Evolutionary conservation across 2,329 filamentous ascomycete genomes (phyloP), one percentile per base, ranked within the genome.

Genomic region (Cryphonectria naterciae): DNA sequence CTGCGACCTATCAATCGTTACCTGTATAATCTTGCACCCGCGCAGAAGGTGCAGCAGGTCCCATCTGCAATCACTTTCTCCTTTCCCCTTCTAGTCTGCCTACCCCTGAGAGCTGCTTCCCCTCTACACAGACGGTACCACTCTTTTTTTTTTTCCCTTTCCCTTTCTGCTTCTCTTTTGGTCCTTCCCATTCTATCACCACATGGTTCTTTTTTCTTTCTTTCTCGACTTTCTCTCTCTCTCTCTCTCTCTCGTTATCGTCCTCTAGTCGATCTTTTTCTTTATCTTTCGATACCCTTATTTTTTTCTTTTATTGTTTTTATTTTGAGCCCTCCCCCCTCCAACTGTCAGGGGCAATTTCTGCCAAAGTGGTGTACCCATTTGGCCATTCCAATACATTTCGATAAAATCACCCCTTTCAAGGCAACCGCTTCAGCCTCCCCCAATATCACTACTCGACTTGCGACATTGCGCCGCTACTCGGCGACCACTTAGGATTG

Each of bases 21-120:
- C 54, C 46, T 54, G 65, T 66, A 65, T 64, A 68, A 64, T 70
- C 68, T 68, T 65, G 67, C 61, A 68, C 46, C 64, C 64, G 64
- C 52, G 49, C 46, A 52, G 49, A n/a, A 39, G 28, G 49, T 56
- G 28, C 43, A 66, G 54, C 64, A 52, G 49, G 32, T 37, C 35
- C 46, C 54, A 58, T 58, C 54, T 58, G 54, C 54, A 32, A 58
- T 58, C 54, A 35, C 54, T 32, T 39, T 61, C 58, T 25, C 35
- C 63, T 68, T 68, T 43, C 69, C 69, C 56, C 35, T 68, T 65
- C 69, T 39, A 69, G 67, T n/a, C 43, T 39, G 25, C n/a, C 41
- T 70, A 70, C 71, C 71, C 71, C 71, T 72, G 68, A 72, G 56
- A 63, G 56, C 68, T 72, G 69, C 71, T 65, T 72, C 46, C 62